These are phyloP conservation scores for Collybiopsis luxurians DNA, from an alignment of 768 basidiomycete species.

Conservation along the genomic window DNA sequence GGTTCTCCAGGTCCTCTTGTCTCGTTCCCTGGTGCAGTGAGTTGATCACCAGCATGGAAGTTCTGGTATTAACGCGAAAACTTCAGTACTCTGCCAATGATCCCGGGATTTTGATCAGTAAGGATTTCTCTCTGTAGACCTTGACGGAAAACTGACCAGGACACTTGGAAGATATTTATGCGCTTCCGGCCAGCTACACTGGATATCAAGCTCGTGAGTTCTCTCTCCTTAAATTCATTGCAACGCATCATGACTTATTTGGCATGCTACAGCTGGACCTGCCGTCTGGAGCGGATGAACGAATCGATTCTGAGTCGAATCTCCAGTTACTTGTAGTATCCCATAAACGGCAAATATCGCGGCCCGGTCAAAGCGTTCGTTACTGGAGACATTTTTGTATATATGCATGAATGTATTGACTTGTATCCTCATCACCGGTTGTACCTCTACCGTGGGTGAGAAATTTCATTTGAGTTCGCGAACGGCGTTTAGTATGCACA, in stretches of 20 bases:
- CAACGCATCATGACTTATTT: not conserved
- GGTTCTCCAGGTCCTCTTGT: conserved; percentile 28
- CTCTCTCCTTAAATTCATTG: not conserved
- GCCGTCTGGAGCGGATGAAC: conserved; percentile 28
- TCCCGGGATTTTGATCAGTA: conserved; percentile 32
- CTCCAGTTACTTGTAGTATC: not conserved
- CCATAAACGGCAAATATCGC: not conserved
- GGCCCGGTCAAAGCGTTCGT: too few relatives aligned
- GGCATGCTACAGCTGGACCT: conserved; percentile 23
- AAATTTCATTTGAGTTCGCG: too few relatives aligned
- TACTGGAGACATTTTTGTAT: too few relatives aligned
- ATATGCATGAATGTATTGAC: too few relatives aligned
- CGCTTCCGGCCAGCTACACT: conserved; percentile 24
- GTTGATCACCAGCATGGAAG: too few relatives aligned
- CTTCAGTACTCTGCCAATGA: conserved; percentile 30
- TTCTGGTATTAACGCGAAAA: conserved; percentile 18
- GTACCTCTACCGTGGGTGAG: too few relatives aligned
- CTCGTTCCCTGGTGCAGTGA: conserved; percentile 28
- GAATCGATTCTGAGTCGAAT: too few relatives aligned
- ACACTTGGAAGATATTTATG: conserved; percentile 24
- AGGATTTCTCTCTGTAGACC: conserved; percentile 3
- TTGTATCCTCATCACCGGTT: too few relatives aligned
- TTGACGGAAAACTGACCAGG: not conserved
- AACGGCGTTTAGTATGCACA: too few relatives aligned
- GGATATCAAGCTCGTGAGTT: conserved; percentile 33